These are phyloP conservation scores for Coleophoma eucalyptorum DNA, from an alignment of 2,329 filamentous ascomycete genomes.

Conservation along the genomic window DNA sequence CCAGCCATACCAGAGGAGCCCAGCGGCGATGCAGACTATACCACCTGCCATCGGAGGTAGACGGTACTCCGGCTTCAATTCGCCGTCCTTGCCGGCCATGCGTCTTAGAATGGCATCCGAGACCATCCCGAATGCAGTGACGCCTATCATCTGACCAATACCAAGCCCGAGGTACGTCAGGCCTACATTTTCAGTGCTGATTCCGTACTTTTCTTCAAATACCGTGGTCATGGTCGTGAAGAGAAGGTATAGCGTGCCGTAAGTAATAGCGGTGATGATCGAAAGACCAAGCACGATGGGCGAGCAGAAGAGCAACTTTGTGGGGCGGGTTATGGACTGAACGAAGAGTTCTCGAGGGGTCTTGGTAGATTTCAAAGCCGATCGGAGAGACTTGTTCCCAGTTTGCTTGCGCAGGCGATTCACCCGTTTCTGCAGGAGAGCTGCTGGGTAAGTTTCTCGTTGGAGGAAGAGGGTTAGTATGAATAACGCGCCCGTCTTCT, in stretches of 20 bases:
- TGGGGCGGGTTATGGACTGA: constrained; percentile 41
- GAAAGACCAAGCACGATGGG: constrained; percentile 35
- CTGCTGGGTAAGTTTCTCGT: constrained; percentile 33
- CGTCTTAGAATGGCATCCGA: constrained; percentile 39
- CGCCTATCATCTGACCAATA: constrained; percentile 30
- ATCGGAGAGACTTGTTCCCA: constrained; percentile 43
- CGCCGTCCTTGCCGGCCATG: constrained; percentile 27
- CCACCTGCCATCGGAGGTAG: constrained; percentile 37
- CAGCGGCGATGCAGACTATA: constrained; percentile 34
- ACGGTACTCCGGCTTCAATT: constrained; percentile 30
- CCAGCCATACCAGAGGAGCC: constrained; percentile 46
- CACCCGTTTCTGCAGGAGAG: constrained; percentile 29
- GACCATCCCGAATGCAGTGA: constrained; percentile 31
- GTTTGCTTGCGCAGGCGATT: constrained; percentile 27
- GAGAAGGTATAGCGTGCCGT: constrained; percentile 48
- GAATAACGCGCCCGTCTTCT: constrained; percentile 33
- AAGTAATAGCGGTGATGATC: constrained; percentile 44
- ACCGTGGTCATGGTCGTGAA: constrained; percentile 44
- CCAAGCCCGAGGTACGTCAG: constrained; percentile 37
- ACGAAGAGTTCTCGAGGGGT: constrained; percentile 26
- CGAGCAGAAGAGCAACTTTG: constrained; percentile 32
- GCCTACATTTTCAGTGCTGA: constrained; percentile 32
- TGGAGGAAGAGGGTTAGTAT: constrained; percentile 37
- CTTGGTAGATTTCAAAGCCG: constrained; percentile 24
- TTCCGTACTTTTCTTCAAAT: constrained; percentile 37